These are phyloP conservation scores for Oenanthe javanica DNA, from an alignment of 140 eudicot genomes.

Conservation along the genomic window DNA sequence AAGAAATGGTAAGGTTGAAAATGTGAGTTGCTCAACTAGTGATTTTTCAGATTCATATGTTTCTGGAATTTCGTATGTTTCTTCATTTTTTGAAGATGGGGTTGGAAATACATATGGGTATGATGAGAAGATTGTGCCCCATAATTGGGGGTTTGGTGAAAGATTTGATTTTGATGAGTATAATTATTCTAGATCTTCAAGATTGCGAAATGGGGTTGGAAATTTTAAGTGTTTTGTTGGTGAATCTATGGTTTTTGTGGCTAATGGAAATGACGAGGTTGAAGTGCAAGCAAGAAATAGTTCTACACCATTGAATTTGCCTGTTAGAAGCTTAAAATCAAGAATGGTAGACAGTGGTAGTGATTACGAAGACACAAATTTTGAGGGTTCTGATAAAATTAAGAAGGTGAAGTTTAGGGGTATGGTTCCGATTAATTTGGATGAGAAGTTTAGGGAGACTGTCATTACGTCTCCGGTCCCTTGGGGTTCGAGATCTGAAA, in stretches of 20 bases:
- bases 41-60: constrained; percentile 21
- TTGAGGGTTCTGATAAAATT: constrained; percentile 18
- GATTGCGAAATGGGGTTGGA: constrained; percentile 17
- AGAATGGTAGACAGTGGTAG: constrained; percentile 28
- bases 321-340: constrained; percentile 56
- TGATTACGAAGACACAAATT: constrained; percentile 6
- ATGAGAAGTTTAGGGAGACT: constrained; percentile 47
- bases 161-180: constrained; percentile 13
- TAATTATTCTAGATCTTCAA: constrained; percentile 21
- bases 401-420: constrained; percentile 40
- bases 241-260: constrained; percentile 41
- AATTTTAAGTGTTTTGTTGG: constrained; percentile 22
- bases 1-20: constrained; percentile 15
- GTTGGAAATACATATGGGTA: constrained; percentile 33
- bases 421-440: constrained; percentile 53
- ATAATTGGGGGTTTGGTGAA: constrained; percentile 2
- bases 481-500: constrained; percentile 47
- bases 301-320: constrained; percentile 47
- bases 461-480: constrained; percentile 21
- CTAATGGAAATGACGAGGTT: constrained; percentile 24
- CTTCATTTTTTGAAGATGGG: constrained; percentile 66
- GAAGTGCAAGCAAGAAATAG: constrained; percentile 10
- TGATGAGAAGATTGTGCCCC: constrained; percentile 31
- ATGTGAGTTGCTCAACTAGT: constrained; percentile 14
- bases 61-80: constrained; percentile 48